phyloP scores from a whole-genome alignment of 1,284 basidiomycete genomes.

The Fistulinella staudtii region DNA sequence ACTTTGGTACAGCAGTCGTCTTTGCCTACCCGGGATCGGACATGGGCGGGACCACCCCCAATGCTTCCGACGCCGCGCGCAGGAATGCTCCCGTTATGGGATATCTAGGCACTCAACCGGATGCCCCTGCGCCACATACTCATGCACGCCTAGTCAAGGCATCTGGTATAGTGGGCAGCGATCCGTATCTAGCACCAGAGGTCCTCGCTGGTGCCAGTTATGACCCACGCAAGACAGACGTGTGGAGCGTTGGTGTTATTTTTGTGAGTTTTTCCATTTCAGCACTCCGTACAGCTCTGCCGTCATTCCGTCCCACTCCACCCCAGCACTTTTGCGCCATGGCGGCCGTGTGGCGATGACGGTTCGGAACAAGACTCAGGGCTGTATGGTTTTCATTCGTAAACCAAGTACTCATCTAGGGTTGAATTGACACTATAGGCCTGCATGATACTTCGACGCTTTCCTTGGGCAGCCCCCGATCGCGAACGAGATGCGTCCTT shows the following conservation, averaged over 20 bases:
- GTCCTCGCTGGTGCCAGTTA: slow-evolving; percentile 70
- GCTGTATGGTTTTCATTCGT: slow-evolving; percentile 9
- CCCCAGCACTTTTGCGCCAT: background rate
- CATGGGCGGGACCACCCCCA: slow-evolving; percentile 25
- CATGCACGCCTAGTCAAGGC: slow-evolving; percentile 66
- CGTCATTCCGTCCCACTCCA: background rate
- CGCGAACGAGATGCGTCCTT: slow-evolving; percentile 90
- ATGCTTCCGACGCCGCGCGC: slow-evolving; percentile 9
- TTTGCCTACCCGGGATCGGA: slow-evolving; percentile 93
- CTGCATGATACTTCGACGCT: slow-evolving; percentile 96
- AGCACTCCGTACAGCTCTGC: background rate
- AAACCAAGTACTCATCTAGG: slow-evolving; percentile 15
- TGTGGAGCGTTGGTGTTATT: slow-evolving; percentile 98
- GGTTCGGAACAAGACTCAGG: slow-evolving; percentile 3
- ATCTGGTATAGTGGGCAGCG: slow-evolving; percentile 92
- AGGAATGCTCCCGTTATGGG: slow-evolving; percentile 16
- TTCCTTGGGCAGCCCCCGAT: slow-evolving; percentile 99
- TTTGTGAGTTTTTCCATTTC: slow-evolving; percentile 58
- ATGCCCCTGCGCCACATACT: slow-evolving; percentile 29
- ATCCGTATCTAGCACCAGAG: slow-evolving; percentile 98
- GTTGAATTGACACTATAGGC: slow-evolving; percentile 17
- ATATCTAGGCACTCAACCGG: slow-evolving; percentile 18
- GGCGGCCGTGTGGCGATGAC: background rate
- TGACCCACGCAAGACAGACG: slow-evolving; percentile 96
- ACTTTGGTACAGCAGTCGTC: slow-evolving; percentile 98